phyloP scores from a whole-genome alignment of 768 basidiomycete genomes.

The Lentinula sp. region DNA sequence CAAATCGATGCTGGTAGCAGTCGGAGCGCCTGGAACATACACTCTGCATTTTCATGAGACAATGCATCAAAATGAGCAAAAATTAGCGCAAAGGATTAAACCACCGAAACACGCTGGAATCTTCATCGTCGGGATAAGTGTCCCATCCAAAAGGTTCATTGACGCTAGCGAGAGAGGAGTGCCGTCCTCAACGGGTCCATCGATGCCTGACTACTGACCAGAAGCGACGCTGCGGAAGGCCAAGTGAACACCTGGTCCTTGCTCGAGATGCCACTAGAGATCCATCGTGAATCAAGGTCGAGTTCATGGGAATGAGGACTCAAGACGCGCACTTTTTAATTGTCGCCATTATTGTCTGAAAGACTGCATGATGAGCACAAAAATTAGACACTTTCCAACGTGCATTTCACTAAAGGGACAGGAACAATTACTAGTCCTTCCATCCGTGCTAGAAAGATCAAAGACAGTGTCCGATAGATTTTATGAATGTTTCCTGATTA shows the following conservation, averaged over 20 bases:
- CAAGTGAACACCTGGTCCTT: constrained; percentile 10
- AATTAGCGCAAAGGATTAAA: not conserved
- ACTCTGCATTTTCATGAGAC: constrained; percentile 14
- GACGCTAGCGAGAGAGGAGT: constrained; percentile 18
- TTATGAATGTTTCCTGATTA: constrained; percentile 16
- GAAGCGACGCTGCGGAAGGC: constrained; percentile 22
- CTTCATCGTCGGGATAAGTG: constrained; percentile 24
- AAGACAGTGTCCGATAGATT: constrained; percentile 30
- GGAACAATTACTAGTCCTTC: constrained; percentile 24
- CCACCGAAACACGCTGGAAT: constrained; percentile 20
- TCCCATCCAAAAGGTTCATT: constrained; percentile 23
- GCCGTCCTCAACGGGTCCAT: constrained; percentile 17
- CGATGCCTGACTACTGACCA: constrained; percentile 20
- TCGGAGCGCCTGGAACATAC: constrained; percentile 5
- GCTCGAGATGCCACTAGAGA: constrained; percentile 31
- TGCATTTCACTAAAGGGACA: not conserved
- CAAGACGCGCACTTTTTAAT: constrained; percentile 30
- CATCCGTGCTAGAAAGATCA: constrained; percentile 43
- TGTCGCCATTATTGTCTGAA: constrained; percentile 26
- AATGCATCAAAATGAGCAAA: not conserved
- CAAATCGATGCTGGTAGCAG: constrained; percentile 29
- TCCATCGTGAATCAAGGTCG: not conserved
- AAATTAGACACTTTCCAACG: not conserved
- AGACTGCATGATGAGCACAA: constrained; percentile 31
- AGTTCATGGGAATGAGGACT: not conserved